Evolutionary conservation across 1,139 yeast species (phyloP), one percentile per base, ranked within the genome.

Genomic region (Yamadazyma oceani): DNA sequence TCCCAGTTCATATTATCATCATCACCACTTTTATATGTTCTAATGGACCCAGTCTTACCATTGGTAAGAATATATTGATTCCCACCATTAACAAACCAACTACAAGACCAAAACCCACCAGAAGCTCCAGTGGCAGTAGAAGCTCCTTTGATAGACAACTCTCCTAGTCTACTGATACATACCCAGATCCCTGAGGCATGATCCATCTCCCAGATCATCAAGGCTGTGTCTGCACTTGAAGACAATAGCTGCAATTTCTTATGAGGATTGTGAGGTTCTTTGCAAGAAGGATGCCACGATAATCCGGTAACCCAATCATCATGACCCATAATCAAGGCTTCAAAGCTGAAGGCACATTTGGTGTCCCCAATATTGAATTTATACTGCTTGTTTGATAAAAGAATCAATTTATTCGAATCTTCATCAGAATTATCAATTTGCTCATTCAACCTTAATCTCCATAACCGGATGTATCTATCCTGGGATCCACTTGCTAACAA

Each of bases 91-190:
- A 67, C 57, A 37, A 85, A 77, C 97, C 97, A 92, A 23, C 83
- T 55, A 37, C 94, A 84, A 2, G 87, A 77, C 96, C 96, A 92
- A 58, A 94, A 90, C 3, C 98, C 98, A 48, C 98, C 98, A 2
- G 96, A 80, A 0, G 98, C 86, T 9, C 99, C 99, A 0, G 98
- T 92, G 3, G 98, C 98, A 0, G 98, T 90, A 3, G 95, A 85
- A 0, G 98, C 96, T 50, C 99, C 99, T 60, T 92, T 92, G 36
- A 89, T 84, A 31, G 96, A 84, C 50, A 92, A 73, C 54, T 92
- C 97, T 27, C 99, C 99, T 22, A 94, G 65, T 52, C 97, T 69
- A 23, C 82, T 71, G 14, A 74, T 71, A 43, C 95, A 86, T 14
- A 86, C 74, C 98, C 98, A 94, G 35, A 92, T 83, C 2, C 97